These are phyloP conservation scores for Neophaeococcomyces aloes DNA, from an alignment of 2,329 filamentous ascomycete species.

Conservation along the genomic window DNA sequence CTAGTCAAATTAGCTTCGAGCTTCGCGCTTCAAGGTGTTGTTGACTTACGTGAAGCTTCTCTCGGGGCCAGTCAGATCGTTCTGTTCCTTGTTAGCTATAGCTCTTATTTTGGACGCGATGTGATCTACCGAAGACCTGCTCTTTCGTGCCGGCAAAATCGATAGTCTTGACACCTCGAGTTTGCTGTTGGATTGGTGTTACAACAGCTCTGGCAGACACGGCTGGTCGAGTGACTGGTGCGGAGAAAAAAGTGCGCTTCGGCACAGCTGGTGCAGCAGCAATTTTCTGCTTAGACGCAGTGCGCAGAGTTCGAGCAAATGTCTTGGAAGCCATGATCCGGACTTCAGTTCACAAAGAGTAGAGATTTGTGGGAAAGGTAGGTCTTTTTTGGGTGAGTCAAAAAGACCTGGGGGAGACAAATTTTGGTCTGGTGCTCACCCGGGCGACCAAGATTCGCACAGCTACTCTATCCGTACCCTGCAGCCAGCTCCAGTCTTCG, in stretches of 20 bases:
- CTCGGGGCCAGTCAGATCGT: conserved; percentile 94
- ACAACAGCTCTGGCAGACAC: conserved; percentile 39
- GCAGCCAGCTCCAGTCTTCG: conserved; percentile 5
- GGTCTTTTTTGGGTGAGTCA: conserved; percentile 4
- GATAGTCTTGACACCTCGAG: conserved; percentile 92
- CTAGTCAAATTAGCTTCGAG: conserved; percentile 35
- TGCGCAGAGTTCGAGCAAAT: conserved; percentile 47
- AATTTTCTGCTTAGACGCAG: conserved; percentile 46
- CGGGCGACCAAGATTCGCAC: not conserved
- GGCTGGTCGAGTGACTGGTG: conserved; percentile 42
- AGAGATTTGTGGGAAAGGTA: not conserved
- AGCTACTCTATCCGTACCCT: too few relatives aligned
- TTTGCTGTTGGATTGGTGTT: conserved; percentile 51
- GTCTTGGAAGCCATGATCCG: conserved; percentile 39
- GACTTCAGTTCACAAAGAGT: not conserved
- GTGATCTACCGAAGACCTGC: conserved; percentile 70
- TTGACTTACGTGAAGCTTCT: conserved; percentile 81
- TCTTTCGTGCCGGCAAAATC: conserved; percentile 96
- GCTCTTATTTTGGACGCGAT: not conserved
- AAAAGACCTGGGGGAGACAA: conserved; percentile 7
- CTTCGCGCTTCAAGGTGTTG: not conserved
- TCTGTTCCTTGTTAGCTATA: conserved; percentile 44
- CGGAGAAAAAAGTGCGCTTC: conserved; percentile 50
- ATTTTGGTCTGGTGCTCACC: not conserved
- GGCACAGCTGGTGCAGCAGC: conserved; percentile 39